These are phyloP conservation scores for Sporothrix mexicana DNA, from an alignment of 2,329 filamentous ascomycete genomes.

Conservation along the genomic window DNA sequence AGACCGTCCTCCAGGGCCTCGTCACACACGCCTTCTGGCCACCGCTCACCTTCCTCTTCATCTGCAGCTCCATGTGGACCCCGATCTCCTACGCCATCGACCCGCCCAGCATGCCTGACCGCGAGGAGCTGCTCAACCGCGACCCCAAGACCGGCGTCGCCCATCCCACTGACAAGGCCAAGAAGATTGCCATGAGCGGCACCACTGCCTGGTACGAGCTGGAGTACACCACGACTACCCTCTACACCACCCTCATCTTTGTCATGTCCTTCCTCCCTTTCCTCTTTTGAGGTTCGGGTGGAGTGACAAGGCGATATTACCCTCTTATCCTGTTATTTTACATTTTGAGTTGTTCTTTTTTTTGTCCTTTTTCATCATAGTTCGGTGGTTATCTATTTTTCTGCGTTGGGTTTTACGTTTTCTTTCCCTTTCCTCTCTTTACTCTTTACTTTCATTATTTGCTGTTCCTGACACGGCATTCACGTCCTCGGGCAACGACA, in stretches of 20 bases:
- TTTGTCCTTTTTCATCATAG: background rate
- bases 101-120: slow-evolving; percentile 56
- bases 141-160: slow-evolving; percentile 62
- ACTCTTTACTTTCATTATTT: background rate
- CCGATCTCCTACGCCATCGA: slow-evolving; percentile 66
- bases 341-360: background rate
- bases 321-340: no score
- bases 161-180: slow-evolving; percentile 52
- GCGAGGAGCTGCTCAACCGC: slow-evolving; percentile 56
- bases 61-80: slow-evolving; percentile 61
- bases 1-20: slow-evolving; percentile 53
- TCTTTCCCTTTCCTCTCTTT: background rate
- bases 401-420: background rate
- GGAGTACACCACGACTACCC: slow-evolving; percentile 58
- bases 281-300: slow-evolving; percentile 8
- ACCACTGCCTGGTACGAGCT: slow-evolving; percentile 63
- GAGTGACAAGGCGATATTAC: no score
- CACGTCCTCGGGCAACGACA: background rate
- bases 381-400: background rate
- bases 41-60: slow-evolving; percentile 62
- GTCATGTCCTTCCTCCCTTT: slow-evolving; percentile 41
- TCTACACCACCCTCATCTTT: slow-evolving; percentile 58
- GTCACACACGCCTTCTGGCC: slow-evolving; percentile 68
- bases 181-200: slow-evolving; percentile 48
- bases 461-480: background rate